These are phyloP conservation scores for Phialemoniopsis sp. DNA, from an alignment of 2,329 filamentous ascomycete genomes.

Conservation along the genomic window DNA sequence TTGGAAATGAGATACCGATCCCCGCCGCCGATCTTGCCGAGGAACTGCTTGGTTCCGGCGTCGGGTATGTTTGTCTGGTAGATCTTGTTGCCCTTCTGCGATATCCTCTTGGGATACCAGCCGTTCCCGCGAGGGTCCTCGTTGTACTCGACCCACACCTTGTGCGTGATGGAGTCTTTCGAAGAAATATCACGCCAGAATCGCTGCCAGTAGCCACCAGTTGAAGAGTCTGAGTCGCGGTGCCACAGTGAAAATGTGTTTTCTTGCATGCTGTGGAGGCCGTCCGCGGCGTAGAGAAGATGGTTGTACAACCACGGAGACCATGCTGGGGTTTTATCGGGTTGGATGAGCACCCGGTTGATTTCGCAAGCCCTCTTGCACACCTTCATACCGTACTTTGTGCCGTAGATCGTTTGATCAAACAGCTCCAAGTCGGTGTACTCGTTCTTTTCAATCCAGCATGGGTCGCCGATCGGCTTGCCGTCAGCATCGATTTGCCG, in stretches of 20 bases:
- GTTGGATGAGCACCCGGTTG: slow-evolving; percentile 7
- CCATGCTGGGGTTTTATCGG: slow-evolving; percentile 12
- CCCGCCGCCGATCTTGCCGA: slow-evolving; percentile 7
- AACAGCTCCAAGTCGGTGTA: slow-evolving; percentile 10
- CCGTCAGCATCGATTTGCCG: slow-evolving; percentile 9
- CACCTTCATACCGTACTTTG: slow-evolving; percentile 13
- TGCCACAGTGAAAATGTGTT: slow-evolving; percentile 16
- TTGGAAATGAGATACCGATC: slow-evolving; percentile 12
- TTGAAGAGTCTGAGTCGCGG: slow-evolving; percentile 10
- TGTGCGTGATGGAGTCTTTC: slow-evolving; percentile 11
- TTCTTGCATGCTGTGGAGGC: slow-evolving; percentile 15
- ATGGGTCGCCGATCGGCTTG: slow-evolving; percentile 10
- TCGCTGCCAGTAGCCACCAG: slow-evolving; percentile 16
- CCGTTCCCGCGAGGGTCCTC: slow-evolving; percentile 7
- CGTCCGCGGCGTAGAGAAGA: slow-evolving; percentile 10
- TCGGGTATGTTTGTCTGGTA: slow-evolving; percentile 15
- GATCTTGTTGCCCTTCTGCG: slow-evolving; percentile 12
- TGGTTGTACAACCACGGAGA: slow-evolving; percentile 14
- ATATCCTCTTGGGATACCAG: slow-evolving; percentile 14
- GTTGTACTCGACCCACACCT: slow-evolving; percentile 16
- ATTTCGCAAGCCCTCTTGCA: slow-evolving; percentile 11
- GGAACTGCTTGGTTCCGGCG: slow-evolving; percentile 15
- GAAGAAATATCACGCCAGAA: slow-evolving; percentile 17
- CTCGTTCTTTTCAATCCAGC: slow-evolving; percentile 15
- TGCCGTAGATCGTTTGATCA: slow-evolving; percentile 13